Base-by-base conservation (phyloP, 352 stramenopile species). In the Peronospora destructor region DNA sequence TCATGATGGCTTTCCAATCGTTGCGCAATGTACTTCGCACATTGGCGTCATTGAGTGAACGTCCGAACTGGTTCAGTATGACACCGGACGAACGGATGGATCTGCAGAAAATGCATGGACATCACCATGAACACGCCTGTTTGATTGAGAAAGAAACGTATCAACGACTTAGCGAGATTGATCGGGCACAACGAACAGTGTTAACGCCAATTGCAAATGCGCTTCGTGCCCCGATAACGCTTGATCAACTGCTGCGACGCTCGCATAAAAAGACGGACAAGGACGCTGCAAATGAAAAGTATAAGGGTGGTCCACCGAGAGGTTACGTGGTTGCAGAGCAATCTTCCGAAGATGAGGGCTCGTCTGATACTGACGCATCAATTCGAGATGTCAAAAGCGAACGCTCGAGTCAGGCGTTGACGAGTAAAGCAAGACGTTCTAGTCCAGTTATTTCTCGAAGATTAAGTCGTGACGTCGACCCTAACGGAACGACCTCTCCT, bases 41-140 rank as follows among this genome's bases (percentile, higher is more conserved):
- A 23, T 41, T 69, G 30, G 53, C 57, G 37, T 66, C 61, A 21
- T 36, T 56, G 29, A 60, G 47, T 37, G 53, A 71, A 35, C 61
- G 57, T 34, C 65, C 65, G 3, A 60, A 68, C 30, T 74, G 65
- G 65, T 74, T 74, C 28, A 49, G 42, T 0, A 74, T 74, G 65
- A 51, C 61, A 2, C 57, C 60, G 4, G 51, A 64, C 0, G 53
- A 71, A 35, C 52, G 65, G 9, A 59, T 74, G 40, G 58, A 69
- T 14, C 17, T 68, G 49, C 65, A 68, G 34, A 63, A 61, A 39
- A 47, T 30, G 39, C 51, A 68, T 28, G 65, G 65, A 10, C 55
- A 71, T 29, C 53, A 71, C 36, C 52, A 71, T 1, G 61, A 61
- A 40, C 56, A 66, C 26, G 61, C 53, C 6, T 61, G 64, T 16